Conservation (phyloP, 257 asterid species). For the Nicotiana attenuata region DNA sequence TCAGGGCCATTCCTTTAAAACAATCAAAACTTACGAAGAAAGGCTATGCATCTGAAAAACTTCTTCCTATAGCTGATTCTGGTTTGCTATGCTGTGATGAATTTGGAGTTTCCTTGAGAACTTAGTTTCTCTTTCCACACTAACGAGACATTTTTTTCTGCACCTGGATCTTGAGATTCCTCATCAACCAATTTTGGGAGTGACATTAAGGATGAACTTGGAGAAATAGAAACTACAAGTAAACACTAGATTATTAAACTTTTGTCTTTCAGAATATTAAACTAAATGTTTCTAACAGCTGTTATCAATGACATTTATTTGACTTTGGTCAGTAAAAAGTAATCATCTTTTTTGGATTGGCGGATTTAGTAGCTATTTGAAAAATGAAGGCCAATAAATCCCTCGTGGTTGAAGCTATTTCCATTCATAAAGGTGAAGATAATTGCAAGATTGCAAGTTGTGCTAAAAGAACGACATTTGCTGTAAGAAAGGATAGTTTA, state of each 20-base stretch:
- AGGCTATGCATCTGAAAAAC: neutral
- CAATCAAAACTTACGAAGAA: neutral
- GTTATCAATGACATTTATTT: neutral
- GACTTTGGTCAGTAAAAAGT: neutral
- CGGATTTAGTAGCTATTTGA: neutral
- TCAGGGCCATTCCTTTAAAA: neutral
- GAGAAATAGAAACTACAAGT: neutral
- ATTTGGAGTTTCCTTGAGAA: neutral
- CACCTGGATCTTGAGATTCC: neutral
- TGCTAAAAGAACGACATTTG: neutral
- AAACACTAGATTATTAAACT: neutral
- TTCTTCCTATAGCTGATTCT: neutral
- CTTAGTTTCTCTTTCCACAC: neutral
- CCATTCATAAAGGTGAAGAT: neutral
- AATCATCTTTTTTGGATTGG: neutral
- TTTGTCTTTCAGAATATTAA: neutral
- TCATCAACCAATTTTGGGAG: neutral
- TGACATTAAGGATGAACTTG: neutral
- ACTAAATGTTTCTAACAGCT: neutral
- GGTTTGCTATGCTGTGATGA: neutral
- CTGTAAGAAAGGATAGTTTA: neutral
- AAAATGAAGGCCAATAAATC: neutral
- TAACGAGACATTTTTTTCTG: neutral
- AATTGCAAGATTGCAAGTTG: neutral
- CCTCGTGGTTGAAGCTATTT: neutral